phyloP scores from a whole-genome alignment of 1,284 basidiomycete species.

The Meira miltonrushii region DNA sequence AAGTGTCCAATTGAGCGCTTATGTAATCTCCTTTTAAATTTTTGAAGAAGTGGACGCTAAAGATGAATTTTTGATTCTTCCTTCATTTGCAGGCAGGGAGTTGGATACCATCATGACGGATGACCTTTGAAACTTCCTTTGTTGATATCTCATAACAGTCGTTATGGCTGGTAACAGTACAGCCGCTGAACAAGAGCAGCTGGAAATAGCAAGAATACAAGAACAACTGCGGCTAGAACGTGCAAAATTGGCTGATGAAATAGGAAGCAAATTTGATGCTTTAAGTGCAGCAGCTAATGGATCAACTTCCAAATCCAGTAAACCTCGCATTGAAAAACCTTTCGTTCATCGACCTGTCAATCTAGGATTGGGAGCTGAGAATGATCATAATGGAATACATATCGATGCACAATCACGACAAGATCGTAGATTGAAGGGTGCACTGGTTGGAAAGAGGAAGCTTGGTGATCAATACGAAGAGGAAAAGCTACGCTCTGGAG shows the following conservation, averaged over 20 bases:
- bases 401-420: not conserved
- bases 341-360: not conserved
- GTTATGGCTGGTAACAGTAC: too few relatives aligned
- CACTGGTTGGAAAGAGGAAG: slow-evolving; percentile 1
- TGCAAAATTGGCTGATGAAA: slow-evolving; percentile 37
- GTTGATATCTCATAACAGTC: too few relatives aligned
- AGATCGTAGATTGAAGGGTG: slow-evolving; percentile 2
- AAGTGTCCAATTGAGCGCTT: too few relatives aligned
- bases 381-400: not conserved
- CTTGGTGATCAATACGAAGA: not conserved
- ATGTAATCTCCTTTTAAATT: too few relatives aligned
- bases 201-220: slow-evolving; percentile 40
- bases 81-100: too few relatives aligned
- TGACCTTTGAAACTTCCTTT: too few relatives aligned
- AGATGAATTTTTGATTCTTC: too few relatives aligned
- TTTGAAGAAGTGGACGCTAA: too few relatives aligned
- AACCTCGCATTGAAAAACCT: not conserved
- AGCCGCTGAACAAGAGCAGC: not conserved
- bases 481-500: too few relatives aligned
- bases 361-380: slow-evolving; percentile 7
- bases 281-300: slow-evolving; percentile 24
- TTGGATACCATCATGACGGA: too few relatives aligned
- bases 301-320: not conserved
- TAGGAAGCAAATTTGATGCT: slow-evolving; percentile 17
- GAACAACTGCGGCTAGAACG: slow-evolving; percentile 42